Percentiles rank a stretch among this genome's conserved stretches.
These are phyloP conservation scores for Hypomontagnella monticulosa DNA, from an alignment of 495 filamentous ascomycete species.

Conservation along the genomic window DNA sequence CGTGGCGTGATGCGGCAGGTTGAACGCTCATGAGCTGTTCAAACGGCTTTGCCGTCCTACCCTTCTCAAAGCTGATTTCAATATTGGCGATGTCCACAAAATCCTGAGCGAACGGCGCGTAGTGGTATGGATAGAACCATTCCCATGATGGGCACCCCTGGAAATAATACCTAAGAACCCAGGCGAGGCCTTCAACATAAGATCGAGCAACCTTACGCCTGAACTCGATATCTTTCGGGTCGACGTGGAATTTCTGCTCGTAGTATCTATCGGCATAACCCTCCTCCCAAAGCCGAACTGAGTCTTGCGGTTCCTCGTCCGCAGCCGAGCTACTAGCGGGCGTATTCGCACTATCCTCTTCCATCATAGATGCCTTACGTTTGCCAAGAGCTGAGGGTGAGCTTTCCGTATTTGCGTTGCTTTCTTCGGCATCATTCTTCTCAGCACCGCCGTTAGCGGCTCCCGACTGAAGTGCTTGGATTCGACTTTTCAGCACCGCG, in stretches of 20 bases:
- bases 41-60: constrained; percentile 87
- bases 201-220: constrained; percentile 89
- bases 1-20: constrained; percentile 89
- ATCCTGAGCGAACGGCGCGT: constrained; percentile 96
- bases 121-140: constrained; percentile 99
- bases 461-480: constrained; percentile 64
- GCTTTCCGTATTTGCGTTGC: constrained; percentile 34
- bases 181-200: constrained; percentile 96
- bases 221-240: constrained; percentile 82
- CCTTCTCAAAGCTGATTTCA: constrained; percentile 83
- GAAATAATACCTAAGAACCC: constrained; percentile 98
- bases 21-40: constrained; percentile 99
- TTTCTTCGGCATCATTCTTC: constrained; percentile 37
- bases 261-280: constrained; percentile 97
- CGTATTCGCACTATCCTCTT: constrained; percentile 65
- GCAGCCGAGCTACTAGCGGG: constrained; percentile 56
- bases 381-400: constrained; percentile 60
- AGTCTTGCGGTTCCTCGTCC: constrained; percentile 69
- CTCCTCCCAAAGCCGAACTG: constrained; percentile 91
- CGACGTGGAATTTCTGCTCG: constrained; percentile 94
- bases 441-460: constrained; percentile 29
- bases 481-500: constrained; percentile 82
- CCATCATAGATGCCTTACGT: constrained; percentile 67
- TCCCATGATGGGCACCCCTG: constrained; percentile 98
- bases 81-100: constrained; percentile 86